A percentile compares a stretch with the other conserved stretches of the same genome.
Conservation (phyloP, 202 grass and related monocot genomes). For the Setaria viridis region DNA sequence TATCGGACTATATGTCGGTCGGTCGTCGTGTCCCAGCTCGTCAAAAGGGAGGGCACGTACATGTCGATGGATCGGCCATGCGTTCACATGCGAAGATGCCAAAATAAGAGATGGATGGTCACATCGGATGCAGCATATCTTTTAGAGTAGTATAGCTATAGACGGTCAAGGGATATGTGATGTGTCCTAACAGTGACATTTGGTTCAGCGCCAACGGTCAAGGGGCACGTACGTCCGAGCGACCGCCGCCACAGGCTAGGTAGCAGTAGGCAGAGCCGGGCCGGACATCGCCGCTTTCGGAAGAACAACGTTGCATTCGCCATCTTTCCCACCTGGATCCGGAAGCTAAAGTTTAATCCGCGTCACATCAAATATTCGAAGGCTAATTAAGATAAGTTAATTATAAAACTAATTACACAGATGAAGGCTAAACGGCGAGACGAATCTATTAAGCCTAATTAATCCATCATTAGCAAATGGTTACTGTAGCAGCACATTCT, state of each 20-base stretch:
- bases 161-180: not conserved
- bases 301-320: not conserved
- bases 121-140: not conserved
- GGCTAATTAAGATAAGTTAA: too few species aligned
- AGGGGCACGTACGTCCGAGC: not conserved
- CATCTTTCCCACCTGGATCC: not conserved
- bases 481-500: too few species aligned
- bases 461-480: too few species aligned
- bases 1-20: not conserved
- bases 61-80: conserved; percentile 6
- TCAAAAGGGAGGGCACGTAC: not conserved
- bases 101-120: not conserved
- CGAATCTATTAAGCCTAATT: too few species aligned
- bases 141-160: not conserved
- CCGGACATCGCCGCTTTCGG: not conserved
- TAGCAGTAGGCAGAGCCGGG: not conserved
- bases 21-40: not conserved
- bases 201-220: not conserved
- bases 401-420: too few species aligned
- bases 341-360: too few species aligned
- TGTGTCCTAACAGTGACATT: not conserved
- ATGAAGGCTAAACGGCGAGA: too few species aligned
- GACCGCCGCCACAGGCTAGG: not conserved
- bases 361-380: too few species aligned
- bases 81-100: conserved; percentile 37